Evolutionary conservation across 768 basidiomycete genomes (phyloP).

Genomic region (Pulveroboletus sp.): DNA sequence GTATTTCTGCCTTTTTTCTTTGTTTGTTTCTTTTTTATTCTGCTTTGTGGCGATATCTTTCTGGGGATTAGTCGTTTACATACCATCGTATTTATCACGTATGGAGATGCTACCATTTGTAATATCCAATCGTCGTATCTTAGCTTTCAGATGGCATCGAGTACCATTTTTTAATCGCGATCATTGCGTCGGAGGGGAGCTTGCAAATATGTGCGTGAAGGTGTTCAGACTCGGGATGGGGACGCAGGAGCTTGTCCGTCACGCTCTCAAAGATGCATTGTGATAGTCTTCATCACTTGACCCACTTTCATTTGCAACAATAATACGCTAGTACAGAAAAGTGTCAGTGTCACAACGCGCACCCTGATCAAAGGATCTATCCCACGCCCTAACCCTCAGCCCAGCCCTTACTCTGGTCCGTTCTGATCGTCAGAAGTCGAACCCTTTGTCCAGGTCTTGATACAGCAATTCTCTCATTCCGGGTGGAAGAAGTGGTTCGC

Average conservation of each 20-base stretch:
- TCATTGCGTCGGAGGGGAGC: not conserved
- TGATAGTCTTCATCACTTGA: no score
- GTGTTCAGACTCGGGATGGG: no score
- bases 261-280: no score
- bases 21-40: not conserved
- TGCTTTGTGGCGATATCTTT: not conserved
- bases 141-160: conserved; percentile 3
- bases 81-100: conserved; percentile 6
- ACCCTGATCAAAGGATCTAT: no score
- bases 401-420: no score
- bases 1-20: not conserved
- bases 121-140: conserved; percentile 24
- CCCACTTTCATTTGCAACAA: no score
- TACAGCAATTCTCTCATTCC: conserved; percentile 87
- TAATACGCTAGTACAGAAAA: no score
- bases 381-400: no score
- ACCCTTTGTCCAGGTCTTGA: conserved; percentile 81
- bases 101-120: conserved; percentile 7
- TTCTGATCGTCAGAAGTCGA: conserved; percentile 42
- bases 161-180: not conserved
- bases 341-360: no score
- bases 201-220: not conserved
- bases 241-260: no score
- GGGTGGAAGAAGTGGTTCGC: conserved; percentile 72
- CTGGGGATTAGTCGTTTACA: conserved; percentile 10